A percentile compares a stretch with the other conserved stretches of the same genome.
Evolutionary conservation across 192 early-diverging fungal genomes (phyloP).

Genomic region (Coemansia aciculifera): DNA sequence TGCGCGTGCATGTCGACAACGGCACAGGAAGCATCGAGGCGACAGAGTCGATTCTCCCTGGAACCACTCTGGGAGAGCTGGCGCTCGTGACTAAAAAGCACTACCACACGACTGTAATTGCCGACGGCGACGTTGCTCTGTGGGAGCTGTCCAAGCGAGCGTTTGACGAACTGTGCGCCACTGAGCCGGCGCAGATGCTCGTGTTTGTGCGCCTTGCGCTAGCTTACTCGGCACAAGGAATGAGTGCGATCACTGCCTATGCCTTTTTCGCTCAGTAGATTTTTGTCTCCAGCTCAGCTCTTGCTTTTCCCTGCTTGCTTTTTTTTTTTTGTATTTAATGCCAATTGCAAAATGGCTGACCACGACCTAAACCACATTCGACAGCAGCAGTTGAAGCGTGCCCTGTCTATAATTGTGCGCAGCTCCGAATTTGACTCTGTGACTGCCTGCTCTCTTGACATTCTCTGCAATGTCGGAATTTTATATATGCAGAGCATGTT

Average conservation of each 20-base stretch:
- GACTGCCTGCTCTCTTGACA: slow-evolving; percentile 33
- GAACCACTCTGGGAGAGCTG: slow-evolving; percentile 89
- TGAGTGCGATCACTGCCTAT: slow-evolving; percentile 54
- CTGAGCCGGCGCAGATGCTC: slow-evolving; percentile 70
- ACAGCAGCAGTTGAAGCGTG: slow-evolving; percentile 42
- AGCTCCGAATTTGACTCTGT: slow-evolving; percentile 31
- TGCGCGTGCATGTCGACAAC: slow-evolving; percentile 59
- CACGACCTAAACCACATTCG: slow-evolving; percentile 21
- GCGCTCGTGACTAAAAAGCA: slow-evolving; percentile 67
- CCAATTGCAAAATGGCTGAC: slow-evolving; percentile 16
- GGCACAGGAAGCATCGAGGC: slow-evolving; percentile 32
- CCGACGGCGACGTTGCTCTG: slow-evolving; percentile 63
- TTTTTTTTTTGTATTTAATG: background rate
- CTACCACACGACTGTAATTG: slow-evolving; percentile 63
- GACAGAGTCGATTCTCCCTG: slow-evolving; percentile 86
- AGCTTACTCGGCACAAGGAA: slow-evolving; percentile 66
- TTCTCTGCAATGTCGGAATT: slow-evolving; percentile 36
- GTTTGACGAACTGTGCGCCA: slow-evolving; percentile 68
- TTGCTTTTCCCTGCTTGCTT: background rate
- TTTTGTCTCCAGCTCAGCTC: background rate
- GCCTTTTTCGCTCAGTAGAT: slow-evolving; percentile 49
- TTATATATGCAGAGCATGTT: slow-evolving; percentile 55
- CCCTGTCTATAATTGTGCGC: slow-evolving; percentile 39
- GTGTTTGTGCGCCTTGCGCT: slow-evolving; percentile 79
- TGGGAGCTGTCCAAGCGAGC: slow-evolving; percentile 71